Base-by-base conservation (phyloP, 306 rosid species). In the Vicia faba region DNA sequence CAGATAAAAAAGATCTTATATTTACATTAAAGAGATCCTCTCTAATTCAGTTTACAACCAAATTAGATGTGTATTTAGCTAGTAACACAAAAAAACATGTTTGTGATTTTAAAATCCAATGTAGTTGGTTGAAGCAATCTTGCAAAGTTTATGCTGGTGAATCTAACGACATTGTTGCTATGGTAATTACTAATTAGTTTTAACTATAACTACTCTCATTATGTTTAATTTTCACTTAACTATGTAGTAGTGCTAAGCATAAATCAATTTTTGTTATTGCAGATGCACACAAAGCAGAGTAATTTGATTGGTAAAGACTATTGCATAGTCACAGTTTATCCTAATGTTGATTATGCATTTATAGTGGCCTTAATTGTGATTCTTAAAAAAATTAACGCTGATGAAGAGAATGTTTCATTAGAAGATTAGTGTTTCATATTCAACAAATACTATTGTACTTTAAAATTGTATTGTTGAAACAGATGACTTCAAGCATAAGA, bases 201-300 rank as follows among this genome's bases (percentile, higher is more conserved):
- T 51, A 19, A 19, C 11, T 20, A 20, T 20, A 20, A 19, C 29
- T 51, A 20, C 13, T 19, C 20, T 53, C 0, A 9, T 11, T 53
- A 11, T 3, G 8, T n/a, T 44, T 44, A n/a, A 13, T 28, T 29
- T n/a, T n/a, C 8, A 53, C 8, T 53, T 53, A 53, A 53, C 0
- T 53, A 19, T 18, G 3, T 19, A 3, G 3, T 19, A 3, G 23
- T 54, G 7, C 16, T 54, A 25, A 23, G 23, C 16, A 11, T 1
- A 51, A 19, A 5, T 8, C 10, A 12, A 13, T 11, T 36, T 31
- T 71, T 59, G 36, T 0, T 36, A 48, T 45, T 77, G 87, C 82
- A 80, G 86, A 83, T 86, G 85, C 86, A 81, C 44, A 79, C 64
- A 71, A 81, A 81, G 69, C 7, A 79, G 36, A 83, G 83, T 57